Evolutionary conservation across 2,329 filamentous ascomycete species (phyloP), one percentile per base, ranked within the genome.

Genomic region (Lecanosticta acicola): DNA sequence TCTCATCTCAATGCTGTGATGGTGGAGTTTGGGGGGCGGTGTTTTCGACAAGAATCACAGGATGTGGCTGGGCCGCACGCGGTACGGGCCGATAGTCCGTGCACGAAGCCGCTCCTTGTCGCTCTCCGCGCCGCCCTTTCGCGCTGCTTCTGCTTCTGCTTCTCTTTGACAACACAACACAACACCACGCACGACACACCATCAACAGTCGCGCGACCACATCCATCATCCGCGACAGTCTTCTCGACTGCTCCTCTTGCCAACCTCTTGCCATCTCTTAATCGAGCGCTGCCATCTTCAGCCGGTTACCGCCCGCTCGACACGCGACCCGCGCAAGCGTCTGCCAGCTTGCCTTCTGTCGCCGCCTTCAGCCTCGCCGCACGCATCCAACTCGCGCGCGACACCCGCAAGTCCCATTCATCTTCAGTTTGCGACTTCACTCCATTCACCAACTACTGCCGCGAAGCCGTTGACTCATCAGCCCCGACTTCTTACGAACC

Each of bases 311-410:
- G 24, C 14, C 35, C 14, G 5, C 7, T 16, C 16, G 8, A 8
- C 35, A 37, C 35, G n/a, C 35, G 35, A 37, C 16, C 43, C 34
- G 32, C 42, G 42, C 35, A 37, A 45, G 45, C 45, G 39, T 41
- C 45, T 48, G 45, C 45, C 45, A 45, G 34, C 41, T 48, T 49
- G 49, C 49, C 32, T 43, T 43, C 40, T 19, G 24, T n/a, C n/a
- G n/a, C 24, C 24, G 11, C 24, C 32, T n/a, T 37, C 32, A 46
- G 39, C 39, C 39, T 41, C 44, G 44, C 39, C 44, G 44, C 44
- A 19, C 32, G 24, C 44, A 33, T 17, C 39, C 32, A 41, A 49
- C 34, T 35, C 38, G 44, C 46, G 44, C 26, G 20, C 37, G 9
- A 13, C 39, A 9, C 17, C 29, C 29, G 39, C 39, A 41, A 17